phyloP scores from a whole-genome alignment of 345 rosid species.

The Euphorbia pulcherrima region DNA sequence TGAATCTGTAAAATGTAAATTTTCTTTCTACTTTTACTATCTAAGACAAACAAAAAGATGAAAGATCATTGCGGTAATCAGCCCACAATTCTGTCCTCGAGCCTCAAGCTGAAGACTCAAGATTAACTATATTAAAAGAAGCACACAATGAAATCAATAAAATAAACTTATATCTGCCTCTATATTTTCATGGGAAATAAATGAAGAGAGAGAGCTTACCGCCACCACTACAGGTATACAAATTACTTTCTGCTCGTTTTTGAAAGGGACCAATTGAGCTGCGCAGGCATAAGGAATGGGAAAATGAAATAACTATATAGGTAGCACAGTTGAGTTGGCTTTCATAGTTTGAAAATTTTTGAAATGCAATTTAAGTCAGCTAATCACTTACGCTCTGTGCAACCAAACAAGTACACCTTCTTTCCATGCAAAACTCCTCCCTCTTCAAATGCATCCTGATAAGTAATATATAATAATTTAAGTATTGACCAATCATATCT shows the following conservation, averaged over 20 bases:
- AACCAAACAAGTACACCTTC: conserved; percentile 79
- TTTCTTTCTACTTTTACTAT: not conserved
- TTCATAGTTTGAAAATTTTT: not conserved
- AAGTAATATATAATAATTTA: conserved; percentile 8
- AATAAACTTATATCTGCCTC: not conserved
- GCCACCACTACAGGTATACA: conserved; percentile 79
- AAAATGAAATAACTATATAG: not conserved
- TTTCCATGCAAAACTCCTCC: conserved; percentile 67
- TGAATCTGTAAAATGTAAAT: too few relatives aligned
- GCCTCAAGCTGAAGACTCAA: not conserved
- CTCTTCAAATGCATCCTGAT: conserved; percentile 84
- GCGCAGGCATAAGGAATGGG: conserved; percentile 28
- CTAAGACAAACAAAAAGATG: not conserved
- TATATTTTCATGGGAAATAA: not conserved
- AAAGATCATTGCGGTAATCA: not conserved
- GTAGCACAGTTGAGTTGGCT: not conserved
- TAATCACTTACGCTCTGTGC: conserved; percentile 80
- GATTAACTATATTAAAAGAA: not conserved
- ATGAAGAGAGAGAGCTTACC: conserved; percentile 45
- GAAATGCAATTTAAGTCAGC: not conserved
- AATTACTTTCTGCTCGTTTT: conserved; percentile 46
- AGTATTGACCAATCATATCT: conserved; percentile 6
- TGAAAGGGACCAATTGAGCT: conserved; percentile 81
- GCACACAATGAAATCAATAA: not conserved
- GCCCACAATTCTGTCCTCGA: too few relatives aligned